A percentile compares a stretch with the other conserved stretches of the same genome.
These are phyloP conservation scores for Capsella rubella DNA, from an alignment of 441 rosid species.

Conservation along the genomic window DNA sequence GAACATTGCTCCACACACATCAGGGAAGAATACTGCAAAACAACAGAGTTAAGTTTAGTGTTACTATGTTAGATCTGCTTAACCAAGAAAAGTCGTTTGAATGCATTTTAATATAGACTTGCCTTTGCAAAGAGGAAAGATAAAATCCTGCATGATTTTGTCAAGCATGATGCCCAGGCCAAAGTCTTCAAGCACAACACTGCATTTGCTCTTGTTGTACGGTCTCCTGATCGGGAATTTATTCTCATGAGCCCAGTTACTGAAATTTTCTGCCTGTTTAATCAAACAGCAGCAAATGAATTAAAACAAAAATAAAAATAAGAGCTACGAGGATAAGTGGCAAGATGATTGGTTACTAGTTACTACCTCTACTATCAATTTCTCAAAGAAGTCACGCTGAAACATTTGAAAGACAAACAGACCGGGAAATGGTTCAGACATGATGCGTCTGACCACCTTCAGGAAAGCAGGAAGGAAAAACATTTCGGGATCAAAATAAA, in stretches of 20 bases:
- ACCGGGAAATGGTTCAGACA: conserved; percentile 71
- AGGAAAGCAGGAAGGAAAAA: conserved; percentile 70
- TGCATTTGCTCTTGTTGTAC: conserved; percentile 69
- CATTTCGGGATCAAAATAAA: conserved; percentile 46
- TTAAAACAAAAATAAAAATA: not conserved
- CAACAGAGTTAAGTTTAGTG: conserved; percentile 25
- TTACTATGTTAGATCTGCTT: not conserved
- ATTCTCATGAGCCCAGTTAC: conserved; percentile 69
- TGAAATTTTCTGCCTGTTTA: conserved; percentile 72
- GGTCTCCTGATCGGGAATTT: conserved; percentile 77
- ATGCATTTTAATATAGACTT: conserved; percentile 15
- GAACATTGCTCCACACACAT: conserved; percentile 71
- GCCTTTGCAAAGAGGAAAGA: conserved; percentile 73
- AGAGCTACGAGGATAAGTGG: not conserved
- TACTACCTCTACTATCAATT: conserved; percentile 1
- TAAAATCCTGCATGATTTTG: conserved; percentile 61
- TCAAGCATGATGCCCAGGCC: conserved; percentile 78
- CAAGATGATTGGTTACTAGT: not conserved
- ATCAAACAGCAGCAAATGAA: conserved; percentile 47
- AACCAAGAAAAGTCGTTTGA: conserved; percentile 1
- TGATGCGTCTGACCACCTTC: conserved; percentile 63
- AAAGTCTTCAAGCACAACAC: conserved; percentile 86
- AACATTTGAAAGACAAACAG: conserved; percentile 73
- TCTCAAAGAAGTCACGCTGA: conserved; percentile 43
- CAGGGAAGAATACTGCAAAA: conserved; percentile 69